These are phyloP conservation scores for Colletotrichum viniferum DNA, from an alignment of 2,329 filamentous ascomycete species.

Conservation along the genomic window DNA sequence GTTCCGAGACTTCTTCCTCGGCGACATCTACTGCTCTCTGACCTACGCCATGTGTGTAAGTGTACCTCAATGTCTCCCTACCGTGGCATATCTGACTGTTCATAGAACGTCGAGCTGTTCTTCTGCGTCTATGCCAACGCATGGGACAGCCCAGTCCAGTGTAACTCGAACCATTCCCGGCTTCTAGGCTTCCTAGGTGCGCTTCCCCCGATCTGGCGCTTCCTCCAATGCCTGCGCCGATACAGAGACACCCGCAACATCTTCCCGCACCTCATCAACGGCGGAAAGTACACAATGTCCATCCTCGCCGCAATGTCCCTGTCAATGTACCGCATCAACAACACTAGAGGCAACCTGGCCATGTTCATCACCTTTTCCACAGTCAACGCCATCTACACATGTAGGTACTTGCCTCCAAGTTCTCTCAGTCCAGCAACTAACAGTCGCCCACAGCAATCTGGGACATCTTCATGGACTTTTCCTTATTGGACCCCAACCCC, in stretches of 20 bases:
- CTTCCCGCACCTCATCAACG: constrained; percentile 92
- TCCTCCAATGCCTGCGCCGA: constrained; percentile 87
- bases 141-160: constrained; percentile 76
- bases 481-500: constrained; percentile 34
- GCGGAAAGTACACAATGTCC: constrained; percentile 87
- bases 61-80: constrained; percentile 22
- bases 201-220: constrained; percentile 87
- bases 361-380: constrained; percentile 81
- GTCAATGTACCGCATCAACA: constrained; percentile 81
- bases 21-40: constrained; percentile 96
- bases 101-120: constrained; percentile 86
- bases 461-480: constrained; percentile 98
- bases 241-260: constrained; percentile 85
- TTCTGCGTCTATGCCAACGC: constrained; percentile 87
- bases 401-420: constrained; percentile 45
- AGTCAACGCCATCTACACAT: constrained; percentile 84
- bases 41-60: constrained; percentile 87
- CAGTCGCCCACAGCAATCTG: constrained; percentile 66
- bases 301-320: constrained; percentile 80
- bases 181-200: constrained; percentile 84
- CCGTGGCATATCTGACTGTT: not conserved
- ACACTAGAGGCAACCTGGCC: constrained; percentile 59
- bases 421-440: not conserved
- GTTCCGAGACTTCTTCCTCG: constrained; percentile 96
- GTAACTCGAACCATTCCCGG: constrained; percentile 85